These are phyloP conservation scores for Quercus parvula DNA, from an alignment of 306 rosid species.

Conservation along the genomic window DNA sequence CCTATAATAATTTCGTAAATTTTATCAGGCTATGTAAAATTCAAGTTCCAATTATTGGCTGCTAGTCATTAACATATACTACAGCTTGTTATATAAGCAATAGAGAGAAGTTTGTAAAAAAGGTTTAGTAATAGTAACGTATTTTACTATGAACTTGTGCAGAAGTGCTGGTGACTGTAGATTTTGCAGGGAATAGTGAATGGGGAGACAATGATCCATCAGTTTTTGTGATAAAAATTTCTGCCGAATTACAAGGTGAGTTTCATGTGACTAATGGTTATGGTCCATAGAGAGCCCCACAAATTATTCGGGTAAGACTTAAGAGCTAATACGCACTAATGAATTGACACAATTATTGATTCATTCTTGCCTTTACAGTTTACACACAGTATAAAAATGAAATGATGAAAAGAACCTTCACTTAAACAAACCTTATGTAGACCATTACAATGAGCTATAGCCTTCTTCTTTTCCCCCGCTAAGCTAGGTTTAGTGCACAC, in stretches of 20 bases:
- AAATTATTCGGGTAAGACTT: conserved; percentile 47
- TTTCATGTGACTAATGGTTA: conserved; percentile 73
- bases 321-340: neutral
- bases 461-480: too few relatives aligned
- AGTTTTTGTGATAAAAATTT: conserved; percentile 34
- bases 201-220: conserved; percentile 70
- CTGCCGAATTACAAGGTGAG: conserved; percentile 44
- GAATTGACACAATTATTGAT: too few relatives aligned
- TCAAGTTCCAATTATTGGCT: conserved; percentile 6
- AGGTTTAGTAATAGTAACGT: too few relatives aligned
- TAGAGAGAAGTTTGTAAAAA: neutral
- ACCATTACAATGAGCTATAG: too few relatives aligned
- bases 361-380: too few relatives aligned
- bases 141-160: conserved; percentile 3
- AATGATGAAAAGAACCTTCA: too few relatives aligned
- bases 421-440: too few relatives aligned
- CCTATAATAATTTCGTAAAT: too few relatives aligned
- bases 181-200: conserved; percentile 33
- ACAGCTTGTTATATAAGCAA: neutral
- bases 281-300: conserved; percentile 49
- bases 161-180: conserved; percentile 52
- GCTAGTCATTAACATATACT: too few relatives aligned
- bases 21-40: neutral
- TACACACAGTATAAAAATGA: too few relatives aligned
- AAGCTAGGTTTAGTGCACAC: too few relatives aligned